Evolutionary conservation across 2,329 filamentous ascomycete genomes (phyloP), one percentile per base, ranked within the genome.

Genomic region (Pseudogymnoascus sp.): DNA sequence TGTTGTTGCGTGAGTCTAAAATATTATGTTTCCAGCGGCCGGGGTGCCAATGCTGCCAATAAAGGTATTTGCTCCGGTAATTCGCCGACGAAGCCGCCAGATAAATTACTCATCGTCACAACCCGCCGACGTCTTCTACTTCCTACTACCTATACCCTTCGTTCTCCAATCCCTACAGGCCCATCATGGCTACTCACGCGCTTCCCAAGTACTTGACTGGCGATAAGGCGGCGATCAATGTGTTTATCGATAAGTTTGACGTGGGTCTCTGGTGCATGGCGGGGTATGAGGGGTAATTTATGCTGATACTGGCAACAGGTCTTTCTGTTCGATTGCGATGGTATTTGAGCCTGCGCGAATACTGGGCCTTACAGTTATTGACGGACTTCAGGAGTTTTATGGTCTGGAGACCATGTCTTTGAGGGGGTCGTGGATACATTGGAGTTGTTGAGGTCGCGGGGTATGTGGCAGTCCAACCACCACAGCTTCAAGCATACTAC

Each of bases 241-340:
- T 88, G 61, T 99, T 99, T 74, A 80, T 99, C 66, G 88, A 91
- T 77, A 86, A 86, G 73, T 99, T 97, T 73, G 95, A 99, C 80
- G 95, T 96, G 78, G 77, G 91, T 81, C 39, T 39, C 26, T 51
- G 45, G 34, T 62, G 36, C 64, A 42, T 61, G 11, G 34, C 63
- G 61, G 34, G 14, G 39, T 61, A 62, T 39, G 60, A 29, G 26
- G 64, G 47, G 40, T 60, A 63, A 66, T 40, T 68, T 69, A 71
- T 64, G 65, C 69, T 69, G 45, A 69, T 64, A 64, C 62, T 59
- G 12, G 60, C 57, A 65, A 64, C 69, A 96, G 91, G 86, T 90
- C 37, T 97, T 99, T 73, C 81, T 99, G 11, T 91, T 99, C 72
- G 95, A 99, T 75, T 99, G 95, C 78, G 95, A 99, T 85, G 95